Percentiles rank a stretch among this genome's conserved stretches.
Conservation (phyloP, 306 rosid species). For the Rosa chinensis region DNA sequence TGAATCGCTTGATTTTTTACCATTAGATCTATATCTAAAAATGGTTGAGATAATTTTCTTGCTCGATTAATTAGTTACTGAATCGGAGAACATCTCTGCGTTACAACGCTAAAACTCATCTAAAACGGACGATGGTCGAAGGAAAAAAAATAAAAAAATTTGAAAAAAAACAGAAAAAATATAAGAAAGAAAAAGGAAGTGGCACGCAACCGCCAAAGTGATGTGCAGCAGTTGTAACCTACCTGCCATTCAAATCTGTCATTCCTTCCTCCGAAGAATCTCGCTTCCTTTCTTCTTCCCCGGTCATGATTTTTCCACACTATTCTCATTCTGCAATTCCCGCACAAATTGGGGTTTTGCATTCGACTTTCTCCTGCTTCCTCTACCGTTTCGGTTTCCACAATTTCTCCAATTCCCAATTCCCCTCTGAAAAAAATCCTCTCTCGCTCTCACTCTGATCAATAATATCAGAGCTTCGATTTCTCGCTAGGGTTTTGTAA, state of each 20-base stretch:
- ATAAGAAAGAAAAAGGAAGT: neutral
- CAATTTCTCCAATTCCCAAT: constrained; percentile 11
- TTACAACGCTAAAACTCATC: no score
- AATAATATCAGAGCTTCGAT: neutral
- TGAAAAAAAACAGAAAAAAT: no score
- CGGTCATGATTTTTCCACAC: constrained; percentile 11
- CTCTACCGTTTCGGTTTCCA: neutral
- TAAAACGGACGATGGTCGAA: no score
- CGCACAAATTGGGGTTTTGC: constrained; percentile 1
- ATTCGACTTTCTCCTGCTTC: neutral
- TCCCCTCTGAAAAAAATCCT: neutral
- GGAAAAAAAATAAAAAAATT: no score
- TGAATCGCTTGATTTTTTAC: no score
- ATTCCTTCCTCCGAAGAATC: constrained; percentile 28
- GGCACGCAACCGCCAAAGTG: constrained; percentile 30
- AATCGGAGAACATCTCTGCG: no score
- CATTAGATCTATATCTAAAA: no score
- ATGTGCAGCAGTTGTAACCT: constrained; percentile 11
- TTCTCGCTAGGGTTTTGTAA: neutral
- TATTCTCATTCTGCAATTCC: neutral
- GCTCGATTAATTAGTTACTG: no score
- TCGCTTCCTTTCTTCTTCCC: neutral
- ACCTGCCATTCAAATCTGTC: constrained; percentile 40
- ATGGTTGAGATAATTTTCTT: no score
- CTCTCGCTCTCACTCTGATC: neutral